Evolutionary conservation across 2,329 filamentous ascomycete species (phyloP).

Genomic region (Magnaporthales sp.): DNA sequence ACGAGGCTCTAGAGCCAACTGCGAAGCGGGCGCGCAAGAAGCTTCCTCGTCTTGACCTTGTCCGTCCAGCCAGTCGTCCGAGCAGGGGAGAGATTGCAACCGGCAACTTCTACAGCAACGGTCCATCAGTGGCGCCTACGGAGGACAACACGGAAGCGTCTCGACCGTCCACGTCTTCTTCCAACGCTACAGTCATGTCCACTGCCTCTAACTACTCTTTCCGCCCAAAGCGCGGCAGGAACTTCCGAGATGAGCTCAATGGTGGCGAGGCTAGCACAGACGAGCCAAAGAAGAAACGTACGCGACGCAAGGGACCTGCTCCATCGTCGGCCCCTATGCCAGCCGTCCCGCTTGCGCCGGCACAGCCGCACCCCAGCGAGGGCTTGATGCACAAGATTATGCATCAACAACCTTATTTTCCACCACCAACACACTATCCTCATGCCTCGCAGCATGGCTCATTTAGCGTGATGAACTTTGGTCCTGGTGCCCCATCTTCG

Average conservation of each 20-base stretch:
- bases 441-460: constrained; percentile 2
- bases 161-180: constrained; percentile 43
- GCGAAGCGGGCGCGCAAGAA: constrained; percentile 3
- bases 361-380: not conserved
- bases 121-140: constrained; percentile 20
- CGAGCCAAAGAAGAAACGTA: constrained; percentile 17
- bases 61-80: constrained; percentile 5
- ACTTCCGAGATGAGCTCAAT: constrained; percentile 38
- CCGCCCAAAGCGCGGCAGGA: constrained; percentile 45
- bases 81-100: constrained; percentile 25
- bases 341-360: not conserved
- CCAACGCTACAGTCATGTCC: constrained; percentile 36
- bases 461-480: constrained; percentile 4
- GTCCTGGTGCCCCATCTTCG: not conserved
- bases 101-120: constrained; percentile 28
- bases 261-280: constrained; percentile 24
- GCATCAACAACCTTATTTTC: not conserved
- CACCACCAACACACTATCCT: not conserved
- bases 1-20: constrained; percentile 1
- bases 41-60: not conserved
- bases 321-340: constrained; percentile 6
- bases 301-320: constrained; percentile 8
- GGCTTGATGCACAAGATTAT: not conserved
- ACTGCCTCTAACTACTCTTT: constrained; percentile 43
- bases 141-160: constrained; percentile 23